These are phyloP conservation scores for Candida michaelii DNA, from an alignment of 805 yeast species.

Conservation along the genomic window DNA sequence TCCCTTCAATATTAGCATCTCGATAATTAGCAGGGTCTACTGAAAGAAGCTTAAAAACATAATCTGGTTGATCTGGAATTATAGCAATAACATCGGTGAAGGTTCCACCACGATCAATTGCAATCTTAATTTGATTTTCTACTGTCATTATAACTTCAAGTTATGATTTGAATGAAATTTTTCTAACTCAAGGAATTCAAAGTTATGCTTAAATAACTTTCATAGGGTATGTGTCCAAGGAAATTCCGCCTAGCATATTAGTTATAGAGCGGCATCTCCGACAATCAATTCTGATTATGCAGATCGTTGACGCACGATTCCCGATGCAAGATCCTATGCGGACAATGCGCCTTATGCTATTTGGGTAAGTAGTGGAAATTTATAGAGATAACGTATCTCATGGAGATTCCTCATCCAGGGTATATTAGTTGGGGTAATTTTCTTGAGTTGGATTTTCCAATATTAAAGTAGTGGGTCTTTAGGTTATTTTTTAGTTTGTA, in stretches of 20 bases:
- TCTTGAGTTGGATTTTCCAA: too few species aligned
- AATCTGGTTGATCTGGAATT: slow-evolving; percentile 52
- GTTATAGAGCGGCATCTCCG: slow-evolving; percentile 6
- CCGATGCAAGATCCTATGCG: background rate
- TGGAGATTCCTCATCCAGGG: background rate
- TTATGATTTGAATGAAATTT: too few species aligned
- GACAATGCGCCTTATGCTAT: background rate
- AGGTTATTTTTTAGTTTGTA: too few species aligned
- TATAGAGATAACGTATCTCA: background rate
- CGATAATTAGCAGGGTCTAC: slow-evolving; percentile 20
- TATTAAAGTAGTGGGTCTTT: too few species aligned
- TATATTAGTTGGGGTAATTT: too few species aligned
- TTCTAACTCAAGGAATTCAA: too few species aligned
- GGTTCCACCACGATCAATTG: slow-evolving; percentile 28
- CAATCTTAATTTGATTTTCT: slow-evolving; percentile 12
- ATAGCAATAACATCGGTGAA: slow-evolving; percentile 35
- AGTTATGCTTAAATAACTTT: background rate
- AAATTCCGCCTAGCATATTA: background rate
- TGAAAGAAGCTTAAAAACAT: slow-evolving; percentile 43
- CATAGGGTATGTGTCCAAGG: background rate
- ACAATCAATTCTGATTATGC: background rate
- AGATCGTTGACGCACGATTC: background rate
- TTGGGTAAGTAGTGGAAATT: background rate
- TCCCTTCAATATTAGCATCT: slow-evolving; percentile 22
- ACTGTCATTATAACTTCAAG: too few species aligned